Base-by-base conservation (phyloP, 2,329 filamentous ascomycete species). In the Grosmannia serpens region DNA sequence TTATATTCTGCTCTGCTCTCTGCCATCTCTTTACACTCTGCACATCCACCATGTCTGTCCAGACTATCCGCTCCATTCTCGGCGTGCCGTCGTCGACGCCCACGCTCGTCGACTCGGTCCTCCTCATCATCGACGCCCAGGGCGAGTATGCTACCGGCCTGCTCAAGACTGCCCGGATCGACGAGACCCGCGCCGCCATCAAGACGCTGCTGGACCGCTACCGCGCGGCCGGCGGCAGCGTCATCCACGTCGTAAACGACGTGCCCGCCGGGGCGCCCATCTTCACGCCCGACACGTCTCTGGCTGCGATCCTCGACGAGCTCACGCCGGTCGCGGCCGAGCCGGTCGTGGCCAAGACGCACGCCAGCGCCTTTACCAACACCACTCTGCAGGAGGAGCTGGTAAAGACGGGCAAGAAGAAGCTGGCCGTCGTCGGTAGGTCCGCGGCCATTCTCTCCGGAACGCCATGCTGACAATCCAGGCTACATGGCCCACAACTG, bases 61-160 rank as follows among this genome's bases (percentile, higher is more conserved):
- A 59, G 29, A 59, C 55, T n/a, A 55, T 59, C 27, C 60, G 60
- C 29, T 49, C 51, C 13, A 56, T 61, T 17, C 15, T 59, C 22
- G 60, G 60, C 58, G 29, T 59, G 10, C 53, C 52, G 31, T 22
- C 38, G 1, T 50, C 60, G 1, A 17, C 38, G 13, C 58, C 58
- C 0, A 53, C 58, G 4, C 29, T 54, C 15, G 15, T 27, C n/a
- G 60, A 61, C 41, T 59, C 58, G 0, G 49, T 59, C n/a, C 56
- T 61, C 4, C 29, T 47, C 57, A 55, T 61, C 33, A 54, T 61
- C 5, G 60, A 61, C 22, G 52, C 58, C 27, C 60, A 61, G 55
- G 50, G 53, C 20, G 60, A 61, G 46, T 55, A 49, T 44, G 58
- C 58, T 47, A 24, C 26, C 2, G 60, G 60, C 2, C 58, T 59